Conservation (phyloP, 129 eudicot genomes). For the Glebionis coronaria region DNA sequence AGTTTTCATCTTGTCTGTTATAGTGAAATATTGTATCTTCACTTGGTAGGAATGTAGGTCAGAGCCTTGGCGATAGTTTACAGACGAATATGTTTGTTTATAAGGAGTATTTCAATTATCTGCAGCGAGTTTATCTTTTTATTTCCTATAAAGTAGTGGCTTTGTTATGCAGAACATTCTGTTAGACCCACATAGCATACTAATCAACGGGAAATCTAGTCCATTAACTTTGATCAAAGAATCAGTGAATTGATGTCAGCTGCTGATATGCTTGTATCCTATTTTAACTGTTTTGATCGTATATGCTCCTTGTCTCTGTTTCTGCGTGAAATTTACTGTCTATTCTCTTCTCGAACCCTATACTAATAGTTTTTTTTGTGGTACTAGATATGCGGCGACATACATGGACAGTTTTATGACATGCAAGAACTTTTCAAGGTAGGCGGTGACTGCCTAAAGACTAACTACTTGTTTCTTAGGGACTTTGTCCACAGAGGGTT, state of each 20-base stretch:
- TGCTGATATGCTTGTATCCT: neutral
- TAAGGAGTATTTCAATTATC: neutral
- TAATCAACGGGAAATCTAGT: neutral
- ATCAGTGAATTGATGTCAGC: neutral
- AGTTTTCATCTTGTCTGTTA: too few relatives aligned
- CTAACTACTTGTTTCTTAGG: too few relatives aligned
- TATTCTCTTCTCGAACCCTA: neutral
- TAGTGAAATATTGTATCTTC: too few relatives aligned
- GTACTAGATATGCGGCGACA: constrained; percentile 84
- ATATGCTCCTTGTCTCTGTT: neutral
- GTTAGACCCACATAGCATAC: too few relatives aligned
- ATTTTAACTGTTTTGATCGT: neutral
- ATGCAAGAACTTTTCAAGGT: constrained; percentile 93
- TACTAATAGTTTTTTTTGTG: constrained; percentile 16
- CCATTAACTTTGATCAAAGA: neutral
- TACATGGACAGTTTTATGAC: constrained; percentile 95
- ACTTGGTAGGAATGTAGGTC: too few relatives aligned
- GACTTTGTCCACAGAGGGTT: too few relatives aligned
- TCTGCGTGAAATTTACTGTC: neutral
- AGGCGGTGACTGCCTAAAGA: too few relatives aligned
- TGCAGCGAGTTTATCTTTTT: neutral
- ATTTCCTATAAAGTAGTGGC: neutral
- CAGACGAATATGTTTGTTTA: too few relatives aligned
- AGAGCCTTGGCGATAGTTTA: too few relatives aligned
- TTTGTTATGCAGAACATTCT: neutral